These are phyloP conservation scores for Penicillium sp. DNA, from an alignment of 2,329 filamentous ascomycete species.

Conservation along the genomic window DNA sequence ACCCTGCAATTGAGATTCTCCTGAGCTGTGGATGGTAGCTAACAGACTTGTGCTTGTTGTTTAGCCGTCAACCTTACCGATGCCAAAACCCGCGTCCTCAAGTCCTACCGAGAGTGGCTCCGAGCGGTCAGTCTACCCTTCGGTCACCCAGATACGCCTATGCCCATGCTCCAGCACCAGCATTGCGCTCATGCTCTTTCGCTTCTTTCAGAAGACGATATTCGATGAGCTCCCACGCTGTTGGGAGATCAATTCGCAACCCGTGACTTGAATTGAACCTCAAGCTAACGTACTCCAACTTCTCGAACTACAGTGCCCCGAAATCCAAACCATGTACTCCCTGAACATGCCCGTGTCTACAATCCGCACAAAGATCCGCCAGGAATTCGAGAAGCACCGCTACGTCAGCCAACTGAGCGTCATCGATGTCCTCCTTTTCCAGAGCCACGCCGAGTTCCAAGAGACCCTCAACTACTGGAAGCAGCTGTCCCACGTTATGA, in stretches of 20 bases:
- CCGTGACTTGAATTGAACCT: constrained; percentile 1
- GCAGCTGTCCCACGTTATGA: constrained; percentile 91
- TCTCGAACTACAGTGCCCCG: constrained; percentile 68
- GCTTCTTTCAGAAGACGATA: not conserved
- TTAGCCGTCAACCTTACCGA: constrained; percentile 86
- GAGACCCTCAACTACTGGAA: constrained; percentile 99
- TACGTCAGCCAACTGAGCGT: constrained; percentile 87
- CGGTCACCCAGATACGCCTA: constrained; percentile 9
- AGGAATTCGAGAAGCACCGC: constrained; percentile 95
- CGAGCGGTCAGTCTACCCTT: constrained; percentile 72
- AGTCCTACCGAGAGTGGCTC: constrained; percentile 93
- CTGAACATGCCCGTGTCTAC: constrained; percentile 83
- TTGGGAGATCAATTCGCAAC: not conserved
- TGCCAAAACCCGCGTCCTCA: constrained; percentile 82
- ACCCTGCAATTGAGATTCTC: constrained; percentile 14
- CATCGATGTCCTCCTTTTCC: constrained; percentile 85
- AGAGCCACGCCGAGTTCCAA: constrained; percentile 94
- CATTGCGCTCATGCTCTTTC: constrained; percentile 4
- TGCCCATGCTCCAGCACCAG: constrained; percentile 1
- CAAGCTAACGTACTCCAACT: constrained; percentile 12
- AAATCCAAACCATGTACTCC: constrained; percentile 97
- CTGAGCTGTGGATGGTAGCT: constrained; percentile 17
- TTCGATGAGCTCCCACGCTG: not conserved
- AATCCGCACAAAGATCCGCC: constrained; percentile 89
- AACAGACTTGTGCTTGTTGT: constrained; percentile 23